These are phyloP conservation scores for Ottelia alismoides DNA, from an alignment of 106 monocot species.

Conservation along the genomic window DNA sequence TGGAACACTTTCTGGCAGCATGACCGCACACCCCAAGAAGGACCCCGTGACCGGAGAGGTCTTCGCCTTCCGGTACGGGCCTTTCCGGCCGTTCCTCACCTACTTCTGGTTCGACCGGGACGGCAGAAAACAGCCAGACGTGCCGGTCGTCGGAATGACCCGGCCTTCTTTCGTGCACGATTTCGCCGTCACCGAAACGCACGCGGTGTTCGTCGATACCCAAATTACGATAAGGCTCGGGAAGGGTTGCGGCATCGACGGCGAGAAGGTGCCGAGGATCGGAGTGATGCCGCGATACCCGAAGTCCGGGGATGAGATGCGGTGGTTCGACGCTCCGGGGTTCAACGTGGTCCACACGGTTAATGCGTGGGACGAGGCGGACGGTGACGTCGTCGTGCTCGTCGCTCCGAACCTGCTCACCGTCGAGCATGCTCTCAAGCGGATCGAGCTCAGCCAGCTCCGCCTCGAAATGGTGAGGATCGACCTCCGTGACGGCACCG, in stretches of 20 bases:
- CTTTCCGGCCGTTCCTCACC: conserved; percentile 4
- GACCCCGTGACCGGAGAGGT: too few relatives aligned
- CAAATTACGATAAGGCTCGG: neutral
- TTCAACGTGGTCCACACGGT: conserved; percentile 4
- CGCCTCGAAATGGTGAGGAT: conserved; percentile 7
- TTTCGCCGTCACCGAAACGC: conserved; percentile 2
- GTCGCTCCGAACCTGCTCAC: too few relatives aligned
- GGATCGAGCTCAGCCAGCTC: neutral
- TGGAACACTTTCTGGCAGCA: conserved; percentile 29
- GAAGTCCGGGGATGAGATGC: neutral
- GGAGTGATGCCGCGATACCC: conserved; percentile 1
- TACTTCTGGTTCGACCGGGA: too few relatives aligned
- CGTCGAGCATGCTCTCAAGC: conserved; percentile 1
- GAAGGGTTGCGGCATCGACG: neutral
- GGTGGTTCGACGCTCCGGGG: conserved; percentile 7
- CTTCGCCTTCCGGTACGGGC: conserved; percentile 56
- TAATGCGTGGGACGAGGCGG: conserved; percentile 15
- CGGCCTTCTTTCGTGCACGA: conserved; percentile 2
- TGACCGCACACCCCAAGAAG: conserved; percentile 68
- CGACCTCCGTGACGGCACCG: neutral
- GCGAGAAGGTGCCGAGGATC: neutral
- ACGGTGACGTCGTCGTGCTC: conserved; percentile 13
- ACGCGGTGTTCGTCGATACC: conserved; percentile 1
- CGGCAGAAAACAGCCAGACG: neutral
- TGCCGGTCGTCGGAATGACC: neutral